Conservation (phyloP, 805 yeast species). For the Saccharomyces kudriavzevii region DNA sequence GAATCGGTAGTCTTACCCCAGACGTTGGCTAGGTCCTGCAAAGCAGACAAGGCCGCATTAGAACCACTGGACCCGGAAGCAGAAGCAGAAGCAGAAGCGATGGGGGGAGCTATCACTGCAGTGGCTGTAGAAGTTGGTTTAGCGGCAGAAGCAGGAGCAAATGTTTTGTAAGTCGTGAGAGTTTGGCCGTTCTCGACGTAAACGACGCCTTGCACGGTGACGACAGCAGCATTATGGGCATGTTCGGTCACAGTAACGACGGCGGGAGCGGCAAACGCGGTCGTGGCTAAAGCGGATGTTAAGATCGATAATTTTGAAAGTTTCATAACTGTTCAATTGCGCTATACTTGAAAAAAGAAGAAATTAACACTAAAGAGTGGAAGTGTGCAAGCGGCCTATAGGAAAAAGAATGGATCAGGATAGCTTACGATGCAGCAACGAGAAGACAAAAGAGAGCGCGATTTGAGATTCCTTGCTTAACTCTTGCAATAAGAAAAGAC, state of each 20-base stretch:
- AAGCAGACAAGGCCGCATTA: conserved; percentile 56
- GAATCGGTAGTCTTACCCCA: not conserved
- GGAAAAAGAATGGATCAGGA: not conserved
- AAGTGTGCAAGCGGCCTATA: not conserved
- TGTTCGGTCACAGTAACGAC: conserved; percentile 18
- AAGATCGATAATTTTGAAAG: conserved; percentile 9
- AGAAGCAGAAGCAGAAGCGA: conserved; percentile 31
- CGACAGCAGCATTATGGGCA: conserved; percentile 17
- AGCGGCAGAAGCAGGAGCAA: conserved; percentile 6
- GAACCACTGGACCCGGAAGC: conserved; percentile 48
- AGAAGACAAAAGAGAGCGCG: not conserved
- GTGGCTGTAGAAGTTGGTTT: conserved; percentile 2
- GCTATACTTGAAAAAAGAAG: not conserved
- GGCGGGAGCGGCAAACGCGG: conserved; percentile 8
- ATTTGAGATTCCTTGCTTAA: not conserved
- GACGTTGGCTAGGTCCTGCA: not conserved
- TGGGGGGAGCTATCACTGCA: conserved; percentile 32
- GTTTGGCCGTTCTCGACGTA: conserved; percentile 23
- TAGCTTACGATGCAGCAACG: not conserved
- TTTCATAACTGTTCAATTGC: conserved; percentile 6
- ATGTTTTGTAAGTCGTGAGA: conserved; percentile 16
- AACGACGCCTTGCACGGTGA: conserved; percentile 24
- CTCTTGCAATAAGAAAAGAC: not conserved
- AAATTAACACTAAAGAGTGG: not conserved
- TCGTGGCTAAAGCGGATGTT: conserved; percentile 9